Base-by-base conservation (phyloP, 495 filamentous ascomycete species). In the Clohesyomyces aquaticus region DNA sequence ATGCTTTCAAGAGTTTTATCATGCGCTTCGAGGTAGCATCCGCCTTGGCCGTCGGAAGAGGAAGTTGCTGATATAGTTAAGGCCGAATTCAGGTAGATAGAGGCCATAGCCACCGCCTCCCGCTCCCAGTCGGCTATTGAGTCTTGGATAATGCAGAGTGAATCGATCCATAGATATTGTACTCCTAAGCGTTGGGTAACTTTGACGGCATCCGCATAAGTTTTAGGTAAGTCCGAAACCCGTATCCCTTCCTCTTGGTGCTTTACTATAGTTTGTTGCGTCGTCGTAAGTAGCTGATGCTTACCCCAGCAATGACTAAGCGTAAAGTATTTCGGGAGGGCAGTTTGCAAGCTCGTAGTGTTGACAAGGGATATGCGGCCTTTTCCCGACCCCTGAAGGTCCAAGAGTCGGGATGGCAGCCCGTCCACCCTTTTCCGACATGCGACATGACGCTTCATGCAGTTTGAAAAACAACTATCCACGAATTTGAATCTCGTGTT, bases 81-180 rank as follows among this genome's bases (percentile, higher is more conserved):
- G 23, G n/a, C 18, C 3, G 35, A 18, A 32, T 58, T 48, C 43
- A 27, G 55, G 29, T 58, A 58, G 43, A 46, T 46, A 26, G 11
- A 16, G 14, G 38, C 55, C 55, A 58, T 58, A 4, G 8, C 23
- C 23, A 3, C 4, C 3, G 23, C 43, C 22, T 48, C 55, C 29
- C 41, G 9, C 27, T 58, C 55, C 55, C 38, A 45, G 16, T 58
- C 55, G 27, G 12, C 41, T 4, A 6, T 23, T 27, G 19, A 45
- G 27, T 58, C 55, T 19, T 58, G 32, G 19, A 55, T 10, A 27
- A 55, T 55, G 32, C 32, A 38, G 6, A 38, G 32, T 38, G 51
- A 55, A 55, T 55, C 51, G 16, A 55, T 55, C 51, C 51, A 55
- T 35, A 55, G 26, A 23, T 55, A 55, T 14, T 23, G 55, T 12